Conservation (phyloP, 805 yeast genomes). For the Suhomyces sp. region DNA sequence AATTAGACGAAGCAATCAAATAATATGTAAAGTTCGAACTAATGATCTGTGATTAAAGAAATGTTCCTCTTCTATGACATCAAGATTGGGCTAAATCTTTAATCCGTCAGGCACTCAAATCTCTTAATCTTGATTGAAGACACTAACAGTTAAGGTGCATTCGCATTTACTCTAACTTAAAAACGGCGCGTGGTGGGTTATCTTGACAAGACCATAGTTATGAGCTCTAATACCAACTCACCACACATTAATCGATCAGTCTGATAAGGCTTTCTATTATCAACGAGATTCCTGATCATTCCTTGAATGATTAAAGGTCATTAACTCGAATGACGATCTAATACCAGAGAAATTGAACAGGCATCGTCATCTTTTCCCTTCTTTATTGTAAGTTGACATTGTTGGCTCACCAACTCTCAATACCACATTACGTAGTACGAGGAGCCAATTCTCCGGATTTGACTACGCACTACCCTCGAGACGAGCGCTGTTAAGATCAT, state of each 20-base stretch:
- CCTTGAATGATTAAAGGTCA: neutral
- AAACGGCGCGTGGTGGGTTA: neutral
- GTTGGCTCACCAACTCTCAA: neutral
- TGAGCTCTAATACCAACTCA: neutral
- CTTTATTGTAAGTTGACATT: neutral
- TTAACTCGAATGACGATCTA: neutral
- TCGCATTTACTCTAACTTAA: neutral
- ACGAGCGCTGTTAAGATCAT: neutral
- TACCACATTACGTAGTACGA: neutral
- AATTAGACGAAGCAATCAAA: neutral
- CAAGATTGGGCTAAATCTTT: neutral
- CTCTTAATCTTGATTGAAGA: neutral
- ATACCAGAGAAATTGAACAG: neutral
- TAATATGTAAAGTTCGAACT: neutral
- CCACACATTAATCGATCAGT: neutral
- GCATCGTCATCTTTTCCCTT: neutral
- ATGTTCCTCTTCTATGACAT: neutral
- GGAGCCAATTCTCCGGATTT: neutral
- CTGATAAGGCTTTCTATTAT: neutral
- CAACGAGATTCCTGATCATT: neutral
- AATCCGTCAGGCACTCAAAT: neutral
- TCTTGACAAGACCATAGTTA: neutral
- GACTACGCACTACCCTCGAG: neutral
- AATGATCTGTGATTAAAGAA: neutral
- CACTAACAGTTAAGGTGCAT: neutral